Evolutionary conservation across 169 alveolate genomes (phyloP).

Genomic region (Besnoitia besnoiti): DNA sequence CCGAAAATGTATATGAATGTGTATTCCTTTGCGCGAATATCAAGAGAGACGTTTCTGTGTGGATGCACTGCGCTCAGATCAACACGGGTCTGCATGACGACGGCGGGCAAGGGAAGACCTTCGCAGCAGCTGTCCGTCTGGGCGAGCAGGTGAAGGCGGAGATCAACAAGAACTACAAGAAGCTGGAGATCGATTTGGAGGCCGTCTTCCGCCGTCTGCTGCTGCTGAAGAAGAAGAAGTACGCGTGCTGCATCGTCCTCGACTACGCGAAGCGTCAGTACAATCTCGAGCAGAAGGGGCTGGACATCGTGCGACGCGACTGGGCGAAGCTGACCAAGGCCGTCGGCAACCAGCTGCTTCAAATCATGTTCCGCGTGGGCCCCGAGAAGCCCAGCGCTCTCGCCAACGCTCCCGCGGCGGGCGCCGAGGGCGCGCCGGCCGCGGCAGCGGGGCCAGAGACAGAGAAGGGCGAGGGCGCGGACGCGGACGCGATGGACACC

Average conservation of each 20-base stretch:
- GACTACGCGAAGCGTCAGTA: constrained; percentile 79
- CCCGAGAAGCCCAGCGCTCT: constrained; percentile 54
- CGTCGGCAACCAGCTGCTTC: constrained; percentile 84
- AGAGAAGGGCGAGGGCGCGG: background rate
- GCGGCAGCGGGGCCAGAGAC: background rate
- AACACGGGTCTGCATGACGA: constrained; percentile 63
- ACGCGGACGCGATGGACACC: constrained; percentile 72
- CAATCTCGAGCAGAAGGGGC: constrained; percentile 95
- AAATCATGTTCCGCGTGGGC: constrained; percentile 68
- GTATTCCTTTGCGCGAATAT: too few species aligned
- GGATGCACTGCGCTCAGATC: constrained; percentile 28
- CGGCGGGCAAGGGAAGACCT: constrained; percentile 64
- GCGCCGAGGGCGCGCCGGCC: background rate
- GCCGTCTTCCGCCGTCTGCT: constrained; percentile 95
- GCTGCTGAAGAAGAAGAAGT: constrained; percentile 97
- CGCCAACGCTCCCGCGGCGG: background rate
- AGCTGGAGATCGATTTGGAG: constrained; percentile 97
- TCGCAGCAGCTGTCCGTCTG: constrained; percentile 86
- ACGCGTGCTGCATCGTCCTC: constrained; percentile 92
- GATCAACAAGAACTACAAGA: constrained; percentile 93
- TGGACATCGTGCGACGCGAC: constrained; percentile 98
- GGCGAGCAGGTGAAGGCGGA: constrained; percentile 88
- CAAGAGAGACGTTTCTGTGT: background rate
- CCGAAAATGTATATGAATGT: too few species aligned
- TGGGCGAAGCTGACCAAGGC: constrained; percentile 95